Evolutionary conservation across 108 stramenopile genomes (phyloP).

Genomic region (Nitzschia inconspicua): DNA sequence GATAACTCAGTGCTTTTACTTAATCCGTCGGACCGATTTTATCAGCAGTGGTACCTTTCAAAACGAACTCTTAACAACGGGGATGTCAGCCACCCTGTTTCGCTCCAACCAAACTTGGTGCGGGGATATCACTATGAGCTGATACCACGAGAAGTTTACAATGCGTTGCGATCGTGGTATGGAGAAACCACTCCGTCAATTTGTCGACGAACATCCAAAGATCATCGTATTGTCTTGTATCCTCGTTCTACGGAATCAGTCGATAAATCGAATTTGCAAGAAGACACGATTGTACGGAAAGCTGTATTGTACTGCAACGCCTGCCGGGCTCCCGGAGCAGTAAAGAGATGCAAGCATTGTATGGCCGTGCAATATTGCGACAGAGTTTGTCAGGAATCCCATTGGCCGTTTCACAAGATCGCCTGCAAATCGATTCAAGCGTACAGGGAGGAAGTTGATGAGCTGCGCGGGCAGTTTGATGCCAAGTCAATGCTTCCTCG

Average conservation of each 20-base stretch:
- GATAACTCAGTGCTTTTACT: slow-evolving; percentile 59
- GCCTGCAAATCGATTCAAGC: slow-evolving; percentile 28
- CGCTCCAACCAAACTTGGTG: slow-evolving; percentile 50
- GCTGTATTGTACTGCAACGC: slow-evolving; percentile 33
- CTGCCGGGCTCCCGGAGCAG: slow-evolving; percentile 50
- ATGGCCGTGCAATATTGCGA: slow-evolving; percentile 50
- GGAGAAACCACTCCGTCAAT: slow-evolving; percentile 61
- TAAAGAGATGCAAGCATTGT: slow-evolving; percentile 43
- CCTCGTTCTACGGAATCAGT: background rate
- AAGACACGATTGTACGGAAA: background rate
- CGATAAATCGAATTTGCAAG: background rate
- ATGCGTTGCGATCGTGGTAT: slow-evolving; percentile 66
- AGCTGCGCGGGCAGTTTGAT: background rate
- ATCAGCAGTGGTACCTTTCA: slow-evolving; percentile 30
- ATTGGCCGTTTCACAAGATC: slow-evolving; percentile 65
- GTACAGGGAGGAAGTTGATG: slow-evolving; percentile 5
- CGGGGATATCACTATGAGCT: slow-evolving; percentile 84
- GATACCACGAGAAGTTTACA: slow-evolving; percentile 74
- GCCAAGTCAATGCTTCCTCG: background rate
- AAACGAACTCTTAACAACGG: background rate
- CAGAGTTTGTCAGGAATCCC: slow-evolving; percentile 57
- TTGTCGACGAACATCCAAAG: slow-evolving; percentile 40
- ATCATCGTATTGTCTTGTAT: slow-evolving; percentile 18
- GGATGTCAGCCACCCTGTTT: background rate
- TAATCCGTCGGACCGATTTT: slow-evolving; percentile 6